A percentile compares a stretch with the other conserved stretches of the same genome.
Conservation (phyloP, 495 filamentous ascomycete species). For the Aspergillus cristatus region DNA sequence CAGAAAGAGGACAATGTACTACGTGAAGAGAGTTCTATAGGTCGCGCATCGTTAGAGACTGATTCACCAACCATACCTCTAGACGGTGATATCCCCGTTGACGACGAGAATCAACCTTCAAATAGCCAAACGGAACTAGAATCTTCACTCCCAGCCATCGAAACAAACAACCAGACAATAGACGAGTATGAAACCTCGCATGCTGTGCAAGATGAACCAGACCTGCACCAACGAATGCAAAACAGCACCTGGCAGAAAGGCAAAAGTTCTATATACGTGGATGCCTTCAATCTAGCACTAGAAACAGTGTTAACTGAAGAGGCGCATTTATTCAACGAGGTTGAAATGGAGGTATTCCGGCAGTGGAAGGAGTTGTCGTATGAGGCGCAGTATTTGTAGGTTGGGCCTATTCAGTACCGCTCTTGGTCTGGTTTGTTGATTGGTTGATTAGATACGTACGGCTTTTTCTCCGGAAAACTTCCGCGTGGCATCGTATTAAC, state of each 20-base stretch:
- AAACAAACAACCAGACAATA: slow-evolving; percentile 62
- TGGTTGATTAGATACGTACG: slow-evolving; percentile 63
- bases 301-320: slow-evolving; percentile 89
- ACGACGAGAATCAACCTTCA: slow-evolving; percentile 27
- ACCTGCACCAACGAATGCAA: slow-evolving; percentile 39
- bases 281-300: slow-evolving; percentile 91
- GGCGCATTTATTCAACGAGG: slow-evolving; percentile 72
- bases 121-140: slow-evolving; percentile 61
- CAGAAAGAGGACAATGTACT: too few relatives aligned
- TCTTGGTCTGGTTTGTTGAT: not conserved
- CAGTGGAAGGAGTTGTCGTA: slow-evolving; percentile 68
- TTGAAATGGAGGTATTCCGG: slow-evolving; percentile 68
- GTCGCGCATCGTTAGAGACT: too few relatives aligned
- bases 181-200: slow-evolving; percentile 65
- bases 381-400: slow-evolving; percentile 86
- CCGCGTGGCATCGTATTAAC: slow-evolving; percentile 83
- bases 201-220: slow-evolving; percentile 29
- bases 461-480: slow-evolving; percentile 86
- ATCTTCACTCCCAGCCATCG: slow-evolving; percentile 58
- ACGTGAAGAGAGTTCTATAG: too few relatives aligned
- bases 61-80: slow-evolving; percentile 3
- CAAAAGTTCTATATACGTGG: slow-evolving; percentile 87
- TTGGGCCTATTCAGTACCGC: slow-evolving; percentile 6
- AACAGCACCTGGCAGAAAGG: slow-evolving; percentile 51
- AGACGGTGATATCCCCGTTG: slow-evolving; percentile 22